Evolutionary conservation across 805 yeast species (phyloP), one percentile per base, ranked within the genome.

Genomic region (Ogataea dorogensis): DNA sequence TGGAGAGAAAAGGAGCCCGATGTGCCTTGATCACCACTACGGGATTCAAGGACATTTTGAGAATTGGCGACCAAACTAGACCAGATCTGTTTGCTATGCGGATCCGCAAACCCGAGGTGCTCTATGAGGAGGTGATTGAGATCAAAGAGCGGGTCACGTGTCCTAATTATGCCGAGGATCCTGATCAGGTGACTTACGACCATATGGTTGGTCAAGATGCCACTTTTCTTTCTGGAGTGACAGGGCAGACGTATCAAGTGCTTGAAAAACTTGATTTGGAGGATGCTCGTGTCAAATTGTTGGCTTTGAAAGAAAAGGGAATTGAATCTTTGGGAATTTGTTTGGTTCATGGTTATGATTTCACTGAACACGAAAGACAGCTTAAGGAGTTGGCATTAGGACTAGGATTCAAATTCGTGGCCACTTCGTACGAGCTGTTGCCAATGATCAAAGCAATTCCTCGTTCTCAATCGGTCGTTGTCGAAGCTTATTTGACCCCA

Each of bases 401-500:
- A 12, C 32, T 66, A 11, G 89, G 89, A 0, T 56, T 49, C 33
- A 31, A 39, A 54, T 23, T 49, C 16, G 53, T 63, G 14, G 51
- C 68, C 3, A 28, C 63, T 12, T 63, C 68, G 11, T 59, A 56
- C 38, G 61, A 62, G 36, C 49, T 65, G 7, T 41, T 61, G 9
- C 68, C 67, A 7, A 62, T 60, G 33, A 54, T 67, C 16, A 40
- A 40, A 41, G 64, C 60, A 28, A 54, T 55, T 36, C 59, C 67
- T 5, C 51, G 61, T 61, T 61, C 44, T 62, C 71, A 5, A 55
- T 70, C 11, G 54, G 58, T 33, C 5, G 36, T 28, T 8, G 64
- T 58, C 14, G 72, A 67, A 48, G 70, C 72, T 4, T 67, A 67
- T 36, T 43, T 67, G 16, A 65, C 70, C 7, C 72, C 72, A 9